phyloP scores from a whole-genome alignment of 2,329 filamentous ascomycete species.

The Chaetothyriales sp. region DNA sequence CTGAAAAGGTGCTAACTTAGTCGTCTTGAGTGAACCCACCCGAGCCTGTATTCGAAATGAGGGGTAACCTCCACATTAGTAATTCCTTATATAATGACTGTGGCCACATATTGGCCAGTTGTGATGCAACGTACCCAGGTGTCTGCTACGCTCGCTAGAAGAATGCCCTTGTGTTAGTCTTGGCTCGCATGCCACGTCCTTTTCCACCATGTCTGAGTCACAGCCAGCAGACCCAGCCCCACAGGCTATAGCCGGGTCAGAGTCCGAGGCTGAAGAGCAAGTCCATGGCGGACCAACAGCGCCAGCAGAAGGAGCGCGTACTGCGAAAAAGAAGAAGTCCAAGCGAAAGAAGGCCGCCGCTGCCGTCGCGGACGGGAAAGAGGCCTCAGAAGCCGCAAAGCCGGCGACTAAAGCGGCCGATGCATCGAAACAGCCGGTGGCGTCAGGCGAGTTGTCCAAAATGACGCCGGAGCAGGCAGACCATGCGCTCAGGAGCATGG shows the following conservation, averaged over 20 bases:
- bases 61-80: too few relatives aligned
- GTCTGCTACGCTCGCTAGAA: too few relatives aligned
- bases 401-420: conserved; percentile 4
- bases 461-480: conserved; percentile 48
- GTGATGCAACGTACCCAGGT: too few relatives aligned
- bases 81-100: too few relatives aligned
- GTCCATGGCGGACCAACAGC: conserved; percentile 2
- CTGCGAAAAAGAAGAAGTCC: conserved; percentile 18
- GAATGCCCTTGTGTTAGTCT: neutral
- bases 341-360: conserved; percentile 16
- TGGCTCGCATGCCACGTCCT: neutral
- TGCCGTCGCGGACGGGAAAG: conserved; percentile 9
- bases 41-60: too few relatives aligned
- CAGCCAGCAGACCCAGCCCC: conserved; percentile 5
- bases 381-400: conserved; percentile 3
- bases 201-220: conserved; percentile 5
- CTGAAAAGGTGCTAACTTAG: too few relatives aligned
- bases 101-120: too few relatives aligned
- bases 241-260: conserved; percentile 9
- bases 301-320: conserved; percentile 4
- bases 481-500: conserved; percentile 37
- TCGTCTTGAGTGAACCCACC: too few relatives aligned
- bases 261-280: conserved; percentile 14
- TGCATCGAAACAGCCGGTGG: conserved; percentile 10
- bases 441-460: conserved; percentile 51